These are phyloP conservation scores for Lactarius deliciosus DNA, from an alignment of 768 basidiomycete species.

Conservation along the genomic window DNA sequence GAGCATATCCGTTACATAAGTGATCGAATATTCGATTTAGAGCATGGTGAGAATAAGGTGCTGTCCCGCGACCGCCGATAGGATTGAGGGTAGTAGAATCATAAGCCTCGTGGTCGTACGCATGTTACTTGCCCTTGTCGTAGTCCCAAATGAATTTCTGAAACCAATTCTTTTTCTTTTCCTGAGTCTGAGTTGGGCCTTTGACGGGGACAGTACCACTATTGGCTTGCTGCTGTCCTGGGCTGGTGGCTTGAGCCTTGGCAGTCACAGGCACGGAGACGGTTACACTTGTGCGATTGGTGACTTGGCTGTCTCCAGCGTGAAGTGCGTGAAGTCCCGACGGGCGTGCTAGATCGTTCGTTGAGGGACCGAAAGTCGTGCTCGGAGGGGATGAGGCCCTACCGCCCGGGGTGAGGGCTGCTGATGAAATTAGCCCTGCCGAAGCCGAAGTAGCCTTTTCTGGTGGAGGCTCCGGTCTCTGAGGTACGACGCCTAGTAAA, in stretches of 20 bases:
- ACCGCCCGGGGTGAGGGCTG: not conserved
- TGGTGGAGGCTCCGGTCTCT: not conserved
- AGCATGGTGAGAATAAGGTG: not conserved
- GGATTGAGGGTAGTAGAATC: not conserved
- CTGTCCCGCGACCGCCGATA: not conserved
- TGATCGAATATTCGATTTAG: not conserved
- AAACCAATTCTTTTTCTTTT: not conserved
- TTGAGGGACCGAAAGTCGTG: no score
- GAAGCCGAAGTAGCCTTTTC: not conserved
- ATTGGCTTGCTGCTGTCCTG: not conserved
- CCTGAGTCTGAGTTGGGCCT: not conserved
- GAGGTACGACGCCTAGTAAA: not conserved
- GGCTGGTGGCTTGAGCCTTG: not conserved
- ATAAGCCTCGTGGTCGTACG: not conserved
- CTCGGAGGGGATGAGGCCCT: not conserved
- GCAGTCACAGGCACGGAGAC: no score
- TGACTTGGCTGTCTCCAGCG: no score
- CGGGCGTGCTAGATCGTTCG: no score
- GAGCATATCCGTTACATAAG: no score
- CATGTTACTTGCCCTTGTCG: not conserved
- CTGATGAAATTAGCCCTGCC: not conserved
- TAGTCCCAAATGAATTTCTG: not conserved
- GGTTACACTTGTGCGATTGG: no score
- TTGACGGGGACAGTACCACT: not conserved
- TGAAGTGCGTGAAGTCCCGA: no score